These are phyloP conservation scores for Fusarium equiseti DNA, from an alignment of 2,329 filamentous ascomycete genomes.

Conservation along the genomic window DNA sequence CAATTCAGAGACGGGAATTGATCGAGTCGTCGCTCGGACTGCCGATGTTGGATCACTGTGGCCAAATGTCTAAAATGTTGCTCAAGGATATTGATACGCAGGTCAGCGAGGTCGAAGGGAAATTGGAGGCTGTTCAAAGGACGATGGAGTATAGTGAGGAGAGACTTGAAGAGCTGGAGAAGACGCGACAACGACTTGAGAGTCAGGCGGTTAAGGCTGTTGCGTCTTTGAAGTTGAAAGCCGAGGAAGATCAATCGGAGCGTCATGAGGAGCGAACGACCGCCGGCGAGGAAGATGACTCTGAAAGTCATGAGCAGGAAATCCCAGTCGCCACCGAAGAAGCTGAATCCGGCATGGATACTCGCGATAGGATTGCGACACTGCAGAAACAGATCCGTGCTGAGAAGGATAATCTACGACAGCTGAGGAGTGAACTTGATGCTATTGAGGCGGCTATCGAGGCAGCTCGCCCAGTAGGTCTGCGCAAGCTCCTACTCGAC, in stretches of 20 bases:
- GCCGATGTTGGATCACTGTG: slow-evolving; percentile 31
- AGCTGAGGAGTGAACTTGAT: neutral
- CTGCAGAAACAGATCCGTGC: slow-evolving; percentile 4
- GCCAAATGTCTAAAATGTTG: slow-evolving; percentile 5
- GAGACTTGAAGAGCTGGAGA: neutral
- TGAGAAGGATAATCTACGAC: slow-evolving; percentile 6
- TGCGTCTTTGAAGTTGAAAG: neutral
- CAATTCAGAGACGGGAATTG: slow-evolving; percentile 15
- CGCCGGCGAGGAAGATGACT: accelerated
- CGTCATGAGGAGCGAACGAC: neutral
- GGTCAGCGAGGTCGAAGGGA: neutral
- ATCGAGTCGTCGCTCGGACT: slow-evolving; percentile 39
- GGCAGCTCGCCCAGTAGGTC: neutral
- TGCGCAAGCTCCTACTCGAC: slow-evolving; percentile 1
- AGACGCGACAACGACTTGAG: neutral
- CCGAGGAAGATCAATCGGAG: neutral
- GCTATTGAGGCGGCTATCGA: neutral
- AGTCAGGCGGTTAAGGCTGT: neutral
- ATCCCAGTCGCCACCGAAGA: neutral
- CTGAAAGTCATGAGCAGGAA: neutral
- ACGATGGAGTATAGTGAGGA: neutral
- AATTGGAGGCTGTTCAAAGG: neutral
- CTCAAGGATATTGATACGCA: slow-evolving; percentile 18
- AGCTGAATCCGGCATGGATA: neutral
- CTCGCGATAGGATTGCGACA: neutral